These are phyloP conservation scores for Scedosporium boydii DNA, from an alignment of 2,329 filamentous ascomycete species.

Conservation along the genomic window DNA sequence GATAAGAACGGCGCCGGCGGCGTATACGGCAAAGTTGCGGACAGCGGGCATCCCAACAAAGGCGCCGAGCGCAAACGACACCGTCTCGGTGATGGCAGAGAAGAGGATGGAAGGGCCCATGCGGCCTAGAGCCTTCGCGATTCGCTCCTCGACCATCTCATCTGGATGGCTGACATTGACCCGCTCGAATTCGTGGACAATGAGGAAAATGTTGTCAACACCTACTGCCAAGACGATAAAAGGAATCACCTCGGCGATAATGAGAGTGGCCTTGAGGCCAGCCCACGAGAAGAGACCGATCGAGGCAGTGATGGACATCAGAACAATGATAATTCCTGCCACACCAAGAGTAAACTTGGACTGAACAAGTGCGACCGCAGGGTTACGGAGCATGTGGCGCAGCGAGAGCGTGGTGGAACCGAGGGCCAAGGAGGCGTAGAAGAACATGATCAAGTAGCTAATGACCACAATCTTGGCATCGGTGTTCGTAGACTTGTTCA, in stretches of 20 bases:
- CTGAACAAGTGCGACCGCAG: constrained; percentile 77
- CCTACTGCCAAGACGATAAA: constrained; percentile 95
- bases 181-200: constrained; percentile 95
- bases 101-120: constrained; percentile 97
- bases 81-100: constrained; percentile 88
- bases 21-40: constrained; percentile 93
- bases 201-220: constrained; percentile 97
- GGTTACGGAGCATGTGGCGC: constrained; percentile 69
- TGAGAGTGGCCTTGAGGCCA: constrained; percentile 88
- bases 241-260: constrained; percentile 96
- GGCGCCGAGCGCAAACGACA: constrained; percentile 83
- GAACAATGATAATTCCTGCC: constrained; percentile 84
- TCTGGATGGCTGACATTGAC: constrained; percentile 90
- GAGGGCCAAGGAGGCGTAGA: constrained; percentile 88
- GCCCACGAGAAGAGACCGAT: constrained; percentile 90
- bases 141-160: constrained; percentile 73
- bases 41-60: constrained; percentile 98
- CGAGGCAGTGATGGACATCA: constrained; percentile 95
- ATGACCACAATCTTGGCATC: constrained; percentile 94
- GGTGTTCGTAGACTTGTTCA: constrained; percentile 97
- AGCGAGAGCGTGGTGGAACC: constrained; percentile 78
- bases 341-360: constrained; percentile 97
- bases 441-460: constrained; percentile 97
- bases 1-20: constrained; percentile 90
- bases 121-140: constrained; percentile 80